A percentile compares a stretch with the other conserved stretches of the same genome.
Conservation (phyloP, 2,329 filamentous ascomycete genomes). For the Didymella pinodella region DNA sequence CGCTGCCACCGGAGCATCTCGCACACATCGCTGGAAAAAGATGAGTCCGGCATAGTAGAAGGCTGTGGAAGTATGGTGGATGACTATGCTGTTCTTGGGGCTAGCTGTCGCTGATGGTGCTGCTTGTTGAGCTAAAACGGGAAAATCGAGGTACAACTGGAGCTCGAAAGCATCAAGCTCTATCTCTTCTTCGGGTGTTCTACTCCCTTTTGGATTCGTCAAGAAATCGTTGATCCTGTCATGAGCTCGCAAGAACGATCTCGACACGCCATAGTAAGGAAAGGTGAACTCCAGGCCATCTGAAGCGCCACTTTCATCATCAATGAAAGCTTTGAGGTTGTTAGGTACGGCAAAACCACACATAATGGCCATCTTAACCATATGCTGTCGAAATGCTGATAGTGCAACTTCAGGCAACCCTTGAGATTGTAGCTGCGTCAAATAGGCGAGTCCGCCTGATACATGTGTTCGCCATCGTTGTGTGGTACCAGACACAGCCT, state of each 20-base stretch:
- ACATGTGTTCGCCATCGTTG: conserved; percentile 27
- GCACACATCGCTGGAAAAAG: conserved; percentile 22
- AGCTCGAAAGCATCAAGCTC: conserved; percentile 23
- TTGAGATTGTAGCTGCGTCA: conserved; percentile 19
- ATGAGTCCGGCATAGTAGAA: conserved; percentile 25
- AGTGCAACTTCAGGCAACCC: conserved; percentile 11
- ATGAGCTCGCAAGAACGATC: conserved; percentile 18
- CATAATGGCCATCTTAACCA: conserved; percentile 25
- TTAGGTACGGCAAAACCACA: conserved; percentile 15
- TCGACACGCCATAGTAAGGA: conserved; percentile 21
- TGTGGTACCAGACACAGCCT: conserved; percentile 23
- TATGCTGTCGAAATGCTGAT: conserved; percentile 22
- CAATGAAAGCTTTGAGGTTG: conserved; percentile 15
- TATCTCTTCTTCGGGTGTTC: conserved; percentile 9
- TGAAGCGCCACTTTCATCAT: conserved; percentile 17
- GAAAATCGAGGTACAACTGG: conserved; percentile 24
- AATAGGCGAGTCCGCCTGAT: conserved; percentile 20
- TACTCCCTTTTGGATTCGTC: neutral
- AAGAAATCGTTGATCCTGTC: conserved; percentile 14
- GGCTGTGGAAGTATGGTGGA: conserved; percentile 21
- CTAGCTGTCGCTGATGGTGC: neutral
- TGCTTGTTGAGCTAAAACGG: neutral
- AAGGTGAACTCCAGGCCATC: conserved; percentile 22
- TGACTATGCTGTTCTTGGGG: neutral
- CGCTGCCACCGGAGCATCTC: neutral